Evolutionary conservation across 441 rosid genomes (phyloP).

Genomic region (Adansonia grandidieri): DNA sequence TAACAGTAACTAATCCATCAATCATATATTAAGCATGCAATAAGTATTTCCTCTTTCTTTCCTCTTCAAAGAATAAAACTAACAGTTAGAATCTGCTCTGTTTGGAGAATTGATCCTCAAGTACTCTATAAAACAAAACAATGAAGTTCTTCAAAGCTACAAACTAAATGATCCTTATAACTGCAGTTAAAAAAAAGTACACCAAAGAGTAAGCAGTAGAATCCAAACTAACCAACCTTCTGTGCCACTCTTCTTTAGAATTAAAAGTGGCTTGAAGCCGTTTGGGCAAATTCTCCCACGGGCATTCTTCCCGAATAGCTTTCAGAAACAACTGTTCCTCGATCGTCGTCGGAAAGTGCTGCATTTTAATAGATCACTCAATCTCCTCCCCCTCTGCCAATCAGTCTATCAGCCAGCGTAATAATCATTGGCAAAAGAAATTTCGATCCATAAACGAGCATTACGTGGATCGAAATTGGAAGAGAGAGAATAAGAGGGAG

Average conservation of each 20-base stretch:
- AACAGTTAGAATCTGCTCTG: not conserved
- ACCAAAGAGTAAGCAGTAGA: slow-evolving; percentile 9
- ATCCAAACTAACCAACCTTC: slow-evolving; percentile 66
- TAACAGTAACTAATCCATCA: not conserved
- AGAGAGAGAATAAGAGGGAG: slow-evolving; percentile 29
- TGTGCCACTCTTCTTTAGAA: slow-evolving; percentile 94
- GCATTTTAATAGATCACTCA: slow-evolving; percentile 57
- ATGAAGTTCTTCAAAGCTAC: slow-evolving; percentile 10
- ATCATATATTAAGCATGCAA: slow-evolving; percentile 5
- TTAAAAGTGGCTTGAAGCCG: slow-evolving; percentile 82
- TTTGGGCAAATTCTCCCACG: slow-evolving; percentile 93
- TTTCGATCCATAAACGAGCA: slow-evolving; percentile 3
- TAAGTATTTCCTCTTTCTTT: not conserved
- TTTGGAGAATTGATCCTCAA: not conserved
- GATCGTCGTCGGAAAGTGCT: slow-evolving; percentile 63
- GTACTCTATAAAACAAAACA: slow-evolving; percentile 7
- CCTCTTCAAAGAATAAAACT: not conserved
- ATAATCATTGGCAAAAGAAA: not conserved
- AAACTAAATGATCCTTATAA: not conserved
- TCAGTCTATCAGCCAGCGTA: not conserved
- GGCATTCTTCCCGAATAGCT: slow-evolving; percentile 80
- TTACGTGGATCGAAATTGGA: slow-evolving; percentile 17
- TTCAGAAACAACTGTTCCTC: slow-evolving; percentile 89
- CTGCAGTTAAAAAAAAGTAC: slow-evolving; percentile 15
- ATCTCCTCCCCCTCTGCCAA: slow-evolving; percentile 24